phyloP scores from a whole-genome alignment of 345 rosid species.

The Sonneratia alba region DNA sequence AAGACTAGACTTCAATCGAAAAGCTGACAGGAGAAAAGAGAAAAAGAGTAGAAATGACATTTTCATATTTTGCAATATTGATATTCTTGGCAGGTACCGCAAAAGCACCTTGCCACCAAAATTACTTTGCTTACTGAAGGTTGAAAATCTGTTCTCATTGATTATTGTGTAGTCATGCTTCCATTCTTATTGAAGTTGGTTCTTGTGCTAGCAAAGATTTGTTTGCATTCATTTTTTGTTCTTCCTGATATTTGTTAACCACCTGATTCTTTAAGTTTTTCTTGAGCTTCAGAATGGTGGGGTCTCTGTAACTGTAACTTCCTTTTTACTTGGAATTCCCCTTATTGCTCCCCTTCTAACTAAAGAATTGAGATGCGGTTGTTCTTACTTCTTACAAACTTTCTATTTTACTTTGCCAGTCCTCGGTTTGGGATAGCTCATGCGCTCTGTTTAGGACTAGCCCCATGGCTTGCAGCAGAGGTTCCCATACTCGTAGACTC shows the following conservation, averaged over 20 bases:
- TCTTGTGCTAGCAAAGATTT: neutral
- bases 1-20: neutral
- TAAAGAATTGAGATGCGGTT: neutral
- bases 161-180: neutral
- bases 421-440: conserved; percentile 95
- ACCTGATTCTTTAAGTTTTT: neutral
- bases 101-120: no score
- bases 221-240: neutral
- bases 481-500: conserved; percentile 91
- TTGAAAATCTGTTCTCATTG: neutral
- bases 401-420: conserved; percentile 27
- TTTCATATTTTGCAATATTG: neutral
- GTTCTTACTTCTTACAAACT: neutral
- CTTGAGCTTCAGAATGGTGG: neutral
- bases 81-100: neutral
- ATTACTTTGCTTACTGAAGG: neutral
- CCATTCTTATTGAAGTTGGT: neutral
- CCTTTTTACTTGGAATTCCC: neutral
- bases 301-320: neutral
- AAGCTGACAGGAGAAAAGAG: neutral
- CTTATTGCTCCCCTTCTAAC: neutral
- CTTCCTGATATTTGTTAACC: neutral
- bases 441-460: conserved; percentile 95
- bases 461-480: conserved; percentile 99
- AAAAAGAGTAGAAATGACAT: neutral